phyloP scores from a whole-genome alignment of 1,284 basidiomycete genomes.

The Cryptococcus sp. region DNA sequence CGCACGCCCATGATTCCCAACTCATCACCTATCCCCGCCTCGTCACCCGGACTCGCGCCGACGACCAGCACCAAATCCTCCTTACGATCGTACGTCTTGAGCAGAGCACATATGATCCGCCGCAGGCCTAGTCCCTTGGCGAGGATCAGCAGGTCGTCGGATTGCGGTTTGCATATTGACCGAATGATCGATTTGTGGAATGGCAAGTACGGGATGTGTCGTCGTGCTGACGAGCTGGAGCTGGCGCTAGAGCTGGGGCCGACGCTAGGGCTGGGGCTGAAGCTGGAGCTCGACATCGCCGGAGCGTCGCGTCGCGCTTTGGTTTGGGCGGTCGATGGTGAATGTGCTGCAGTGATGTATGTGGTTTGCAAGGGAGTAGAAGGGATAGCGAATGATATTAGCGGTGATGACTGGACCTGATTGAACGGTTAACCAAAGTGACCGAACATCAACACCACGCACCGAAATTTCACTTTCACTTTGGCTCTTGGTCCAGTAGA shows the following conservation, averaged over 20 bases:
- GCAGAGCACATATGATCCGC: slow-evolving; percentile 73
- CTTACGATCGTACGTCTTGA: slow-evolving; percentile 90
- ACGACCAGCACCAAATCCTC: slow-evolving; percentile 82
- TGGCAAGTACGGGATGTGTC: slow-evolving; percentile 53
- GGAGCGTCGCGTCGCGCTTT: too few species aligned
- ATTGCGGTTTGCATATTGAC: slow-evolving; percentile 62
- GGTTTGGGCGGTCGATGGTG: too few species aligned
- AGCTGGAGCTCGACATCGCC: too few species aligned
- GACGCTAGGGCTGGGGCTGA: too few species aligned
- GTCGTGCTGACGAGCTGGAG: slow-evolving; percentile 23
- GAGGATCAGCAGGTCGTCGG: slow-evolving; percentile 78
- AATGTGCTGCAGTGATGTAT: too few species aligned
- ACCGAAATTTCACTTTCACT: too few species aligned
- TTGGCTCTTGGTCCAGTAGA: too few species aligned
- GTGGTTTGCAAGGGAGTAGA: too few species aligned
- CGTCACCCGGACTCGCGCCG: slow-evolving; percentile 75
- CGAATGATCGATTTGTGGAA: slow-evolving; percentile 55
- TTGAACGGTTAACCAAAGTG: too few species aligned
- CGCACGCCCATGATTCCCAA: slow-evolving; percentile 88
- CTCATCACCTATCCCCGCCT: slow-evolving; percentile 87
- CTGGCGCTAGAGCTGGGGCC: neutral
- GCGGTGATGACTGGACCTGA: too few species aligned
- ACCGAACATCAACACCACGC: too few species aligned
- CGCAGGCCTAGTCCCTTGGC: slow-evolving; percentile 85
- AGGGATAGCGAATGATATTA: too few species aligned